Evolutionary conservation across 495 filamentous ascomycete genomes (phyloP).

Genomic region (Staphylotrichum tortipilum): DNA sequence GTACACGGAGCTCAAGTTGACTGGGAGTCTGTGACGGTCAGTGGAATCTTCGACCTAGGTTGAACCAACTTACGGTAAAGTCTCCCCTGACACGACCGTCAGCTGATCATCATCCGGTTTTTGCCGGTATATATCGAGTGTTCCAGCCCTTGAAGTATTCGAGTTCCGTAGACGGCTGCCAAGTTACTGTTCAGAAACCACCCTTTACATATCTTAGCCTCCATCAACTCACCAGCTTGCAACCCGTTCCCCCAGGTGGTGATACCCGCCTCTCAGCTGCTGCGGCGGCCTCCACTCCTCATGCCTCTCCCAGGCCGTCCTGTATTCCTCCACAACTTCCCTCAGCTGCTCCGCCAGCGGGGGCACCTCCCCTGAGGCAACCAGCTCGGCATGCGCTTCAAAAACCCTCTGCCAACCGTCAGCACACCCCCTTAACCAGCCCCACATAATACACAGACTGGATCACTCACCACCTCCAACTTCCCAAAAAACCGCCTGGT

Average conservation of each 20-base stretch:
- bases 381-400: background rate
- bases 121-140: constrained; percentile 2
- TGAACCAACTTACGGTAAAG: background rate
- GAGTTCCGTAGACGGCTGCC: too few species aligned
- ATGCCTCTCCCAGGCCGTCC: background rate
- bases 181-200: too few species aligned
- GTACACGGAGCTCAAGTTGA: background rate
- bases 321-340: background rate
- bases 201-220: too few species aligned
- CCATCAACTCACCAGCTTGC: background rate
- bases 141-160: background rate
- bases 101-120: background rate
- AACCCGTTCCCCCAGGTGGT: background rate
- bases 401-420: background rate
- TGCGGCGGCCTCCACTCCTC: background rate
- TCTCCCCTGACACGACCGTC: background rate
- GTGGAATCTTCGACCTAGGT: background rate
- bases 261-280: background rate
- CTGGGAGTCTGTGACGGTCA: background rate
- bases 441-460: too few species aligned
- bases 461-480: background rate
- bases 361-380: background rate
- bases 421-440: background rate
- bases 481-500: constrained; percentile 2
- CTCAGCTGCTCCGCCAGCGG: background rate